Conservation (phyloP, 768 basidiomycete species). For the Clitopilus hobsonii region DNA sequence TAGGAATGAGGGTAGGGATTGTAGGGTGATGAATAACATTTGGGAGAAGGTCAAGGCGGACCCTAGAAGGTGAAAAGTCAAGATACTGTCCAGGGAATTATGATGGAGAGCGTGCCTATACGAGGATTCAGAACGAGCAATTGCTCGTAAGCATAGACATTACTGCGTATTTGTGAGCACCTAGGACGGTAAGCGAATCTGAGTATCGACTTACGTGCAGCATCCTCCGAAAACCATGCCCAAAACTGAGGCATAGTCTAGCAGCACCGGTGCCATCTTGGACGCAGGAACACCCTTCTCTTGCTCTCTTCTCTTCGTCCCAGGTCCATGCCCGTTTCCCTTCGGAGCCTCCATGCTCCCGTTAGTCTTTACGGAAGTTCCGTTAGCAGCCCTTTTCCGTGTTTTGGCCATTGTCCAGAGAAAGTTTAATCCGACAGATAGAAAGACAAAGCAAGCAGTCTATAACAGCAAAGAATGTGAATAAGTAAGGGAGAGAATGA, state of each 20-base stretch:
- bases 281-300: constrained; percentile 24
- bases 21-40: constrained; percentile 71
- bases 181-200: constrained; percentile 10
- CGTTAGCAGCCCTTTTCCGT: neutral
- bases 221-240: constrained; percentile 77
- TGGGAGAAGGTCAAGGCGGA: constrained; percentile 83
- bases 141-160: constrained; percentile 76
- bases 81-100: neutral
- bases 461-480: neutral
- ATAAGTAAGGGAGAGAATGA: neutral
- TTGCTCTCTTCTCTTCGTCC: neutral
- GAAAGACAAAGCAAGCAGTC: neutral
- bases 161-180: constrained; percentile 33
- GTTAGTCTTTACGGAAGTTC: neutral
- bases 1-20: constrained; percentile 63
- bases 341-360: neutral
- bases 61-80: constrained; percentile 33
- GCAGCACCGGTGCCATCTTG: constrained; percentile 28
- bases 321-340: neutral
- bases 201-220: constrained; percentile 77
- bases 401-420: neutral
- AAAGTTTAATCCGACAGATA: neutral
- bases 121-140: constrained; percentile 64
- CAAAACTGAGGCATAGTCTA: constrained; percentile 40
- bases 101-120: constrained; percentile 44